Evolutionary conservation across 352 stramenopile genomes (phyloP).

Genomic region (Blastocystis sp.): DNA sequence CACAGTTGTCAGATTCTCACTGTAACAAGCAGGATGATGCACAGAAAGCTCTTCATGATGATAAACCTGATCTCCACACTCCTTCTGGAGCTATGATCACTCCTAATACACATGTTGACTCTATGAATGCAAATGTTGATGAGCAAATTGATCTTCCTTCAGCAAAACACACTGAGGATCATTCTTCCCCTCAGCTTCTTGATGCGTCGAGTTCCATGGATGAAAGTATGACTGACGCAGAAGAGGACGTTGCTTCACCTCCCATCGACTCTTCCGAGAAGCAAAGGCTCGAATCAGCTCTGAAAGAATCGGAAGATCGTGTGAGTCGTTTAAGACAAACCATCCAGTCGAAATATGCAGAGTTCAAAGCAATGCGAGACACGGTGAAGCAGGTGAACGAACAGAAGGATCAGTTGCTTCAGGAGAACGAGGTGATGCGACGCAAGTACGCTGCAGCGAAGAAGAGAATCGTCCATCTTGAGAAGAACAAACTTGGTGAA

Average conservation of each 20-base stretch:
- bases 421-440: background rate
- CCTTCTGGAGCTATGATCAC: background rate
- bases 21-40: no score
- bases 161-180: background rate
- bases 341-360: slow-evolving; percentile 46
- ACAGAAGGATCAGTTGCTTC: background rate
- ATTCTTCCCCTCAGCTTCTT: background rate
- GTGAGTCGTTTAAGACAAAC: background rate
- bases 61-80: background rate
- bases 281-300: background rate
- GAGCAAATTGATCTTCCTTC: background rate
- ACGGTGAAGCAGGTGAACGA: background rate
- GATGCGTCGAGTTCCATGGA: background rate
- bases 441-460: background rate
- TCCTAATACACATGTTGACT: background rate
- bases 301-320: slow-evolving; percentile 26
- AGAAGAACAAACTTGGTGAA: slow-evolving; percentile 40
- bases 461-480: background rate
- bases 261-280: background rate
- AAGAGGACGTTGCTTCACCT: background rate
- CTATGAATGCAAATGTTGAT: background rate
- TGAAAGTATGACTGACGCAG: background rate
- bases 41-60: no score
- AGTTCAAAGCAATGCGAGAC: slow-evolving; percentile 48
- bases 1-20: no score